phyloP scores from a whole-genome alignment of 169 alveolate species.

The Eimeria sp. region DNA sequence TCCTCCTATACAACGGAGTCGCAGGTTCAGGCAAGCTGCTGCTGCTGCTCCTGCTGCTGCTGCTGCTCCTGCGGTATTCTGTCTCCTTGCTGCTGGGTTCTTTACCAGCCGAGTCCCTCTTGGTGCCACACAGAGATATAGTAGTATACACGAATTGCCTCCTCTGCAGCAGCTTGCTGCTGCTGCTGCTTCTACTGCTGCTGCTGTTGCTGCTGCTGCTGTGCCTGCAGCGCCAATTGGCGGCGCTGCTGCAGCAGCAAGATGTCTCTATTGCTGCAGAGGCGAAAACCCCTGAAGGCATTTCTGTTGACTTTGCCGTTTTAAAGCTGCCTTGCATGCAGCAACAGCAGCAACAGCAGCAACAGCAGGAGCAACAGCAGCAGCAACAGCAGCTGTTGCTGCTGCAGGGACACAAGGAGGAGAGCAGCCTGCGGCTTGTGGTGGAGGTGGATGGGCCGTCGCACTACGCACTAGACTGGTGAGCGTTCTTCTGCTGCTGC shows the following conservation, averaged over 20 bases:
- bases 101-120: background rate
- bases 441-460: conserved; percentile 64
- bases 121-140: background rate
- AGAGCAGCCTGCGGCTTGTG: conserved; percentile 39
- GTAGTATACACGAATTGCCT: background rate
- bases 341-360: conserved; percentile 15
- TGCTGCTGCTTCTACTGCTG: conserved; percentile 17
- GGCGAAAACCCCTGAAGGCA: conserved; percentile 15
- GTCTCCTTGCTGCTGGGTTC: background rate
- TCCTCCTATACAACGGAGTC: conserved; percentile 53
- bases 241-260: conserved; percentile 59
- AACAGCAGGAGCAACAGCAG: background rate
- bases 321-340: background rate
- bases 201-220: conserved; percentile 23
- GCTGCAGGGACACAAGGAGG: background rate
- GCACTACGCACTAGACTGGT: conserved; percentile 29
- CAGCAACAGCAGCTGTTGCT: conserved; percentile 21
- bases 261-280: conserved; percentile 28
- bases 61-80: background rate
- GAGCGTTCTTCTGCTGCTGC: background rate
- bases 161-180: background rate
- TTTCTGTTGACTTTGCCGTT: conserved; percentile 17
- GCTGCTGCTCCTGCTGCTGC: conserved; percentile 34
- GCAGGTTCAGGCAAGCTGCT: background rate
- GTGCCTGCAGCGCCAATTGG: conserved; percentile 59